A percentile compares a stretch with the other conserved stretches of the same genome.
Evolutionary conservation across 208 protist genomes (phyloP).

Genomic region (Wallacemonas collosoma): DNA sequence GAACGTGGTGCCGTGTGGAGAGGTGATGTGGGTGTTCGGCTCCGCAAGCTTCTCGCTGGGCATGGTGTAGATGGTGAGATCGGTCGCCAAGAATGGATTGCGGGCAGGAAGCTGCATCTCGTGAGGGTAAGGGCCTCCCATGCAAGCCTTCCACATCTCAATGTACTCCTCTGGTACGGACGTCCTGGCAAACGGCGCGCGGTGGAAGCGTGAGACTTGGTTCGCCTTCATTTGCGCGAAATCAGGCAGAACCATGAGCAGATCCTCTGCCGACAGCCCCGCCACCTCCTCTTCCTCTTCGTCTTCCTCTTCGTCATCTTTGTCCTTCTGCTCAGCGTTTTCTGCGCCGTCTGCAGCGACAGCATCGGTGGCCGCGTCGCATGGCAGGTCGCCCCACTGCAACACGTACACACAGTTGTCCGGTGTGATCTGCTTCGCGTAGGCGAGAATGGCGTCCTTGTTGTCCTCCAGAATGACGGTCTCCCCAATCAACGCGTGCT

Average conservation of each 20-base stretch:
- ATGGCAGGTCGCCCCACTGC: conserved; percentile 62
- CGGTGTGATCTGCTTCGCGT: conserved; percentile 57
- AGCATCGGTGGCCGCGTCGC: neutral
- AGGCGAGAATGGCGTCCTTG: conserved; percentile 26
- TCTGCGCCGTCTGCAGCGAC: no score
- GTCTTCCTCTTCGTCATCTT: conserved; percentile 10
- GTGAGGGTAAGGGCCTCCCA: conserved; percentile 24
- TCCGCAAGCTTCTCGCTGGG: conserved; percentile 15
- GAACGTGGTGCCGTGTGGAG: conserved; percentile 46
- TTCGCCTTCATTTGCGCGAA: conserved; percentile 48
- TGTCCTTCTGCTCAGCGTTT: neutral
- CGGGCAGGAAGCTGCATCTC: conserved; percentile 38
- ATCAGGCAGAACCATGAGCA: conserved; percentile 54
- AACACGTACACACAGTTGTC: conserved; percentile 50
- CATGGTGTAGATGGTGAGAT: conserved; percentile 54
- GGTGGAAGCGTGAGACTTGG: conserved; percentile 45
- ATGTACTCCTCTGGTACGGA: conserved; percentile 46
- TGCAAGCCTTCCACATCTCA: conserved; percentile 36
- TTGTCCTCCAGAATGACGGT: conserved; percentile 62
- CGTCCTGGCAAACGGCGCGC: conserved; percentile 21
- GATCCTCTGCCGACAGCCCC: conserved; percentile 9
- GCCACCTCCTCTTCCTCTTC: neutral
- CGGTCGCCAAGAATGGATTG: conserved; percentile 78
- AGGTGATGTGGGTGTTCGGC: conserved; percentile 22
- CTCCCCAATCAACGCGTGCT: conserved; percentile 51